Evolutionary conservation across 495 filamentous ascomycete species (phyloP).

Genomic region (Podospora bellae-mahoneyi): DNA sequence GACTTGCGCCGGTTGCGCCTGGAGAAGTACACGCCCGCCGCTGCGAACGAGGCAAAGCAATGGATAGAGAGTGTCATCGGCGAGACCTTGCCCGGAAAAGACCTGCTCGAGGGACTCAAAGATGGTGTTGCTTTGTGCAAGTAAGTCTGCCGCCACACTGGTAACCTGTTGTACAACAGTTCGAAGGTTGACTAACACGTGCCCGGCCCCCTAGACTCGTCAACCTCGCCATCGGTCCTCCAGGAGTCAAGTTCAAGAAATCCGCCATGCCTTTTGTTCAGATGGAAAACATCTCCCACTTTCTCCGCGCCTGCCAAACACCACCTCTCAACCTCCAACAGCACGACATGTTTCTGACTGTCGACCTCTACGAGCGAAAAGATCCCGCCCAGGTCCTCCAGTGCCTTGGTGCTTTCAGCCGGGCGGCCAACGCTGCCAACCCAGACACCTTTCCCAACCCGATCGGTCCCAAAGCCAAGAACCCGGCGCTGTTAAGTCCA

Average conservation of each 20-base stretch:
- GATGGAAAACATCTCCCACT: slow-evolving; percentile 99
- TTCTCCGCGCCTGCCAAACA: slow-evolving; percentile 79
- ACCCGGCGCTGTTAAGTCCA: slow-evolving; percentile 60
- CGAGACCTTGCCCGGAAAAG: slow-evolving; percentile 63
- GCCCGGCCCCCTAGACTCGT: slow-evolving; percentile 59
- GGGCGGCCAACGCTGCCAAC: slow-evolving; percentile 73
- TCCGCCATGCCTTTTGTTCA: slow-evolving; percentile 96
- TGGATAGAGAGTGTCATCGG: slow-evolving; percentile 88
- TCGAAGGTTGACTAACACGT: slow-evolving; percentile 23
- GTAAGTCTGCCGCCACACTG: slow-evolving; percentile 48
- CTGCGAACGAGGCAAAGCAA: slow-evolving; percentile 75
- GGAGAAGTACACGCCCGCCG: slow-evolving; percentile 89
- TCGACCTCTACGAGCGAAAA: slow-evolving; percentile 94
- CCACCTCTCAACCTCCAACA: slow-evolving; percentile 82
- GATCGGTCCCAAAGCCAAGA: slow-evolving; percentile 63
- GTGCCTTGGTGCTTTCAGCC: slow-evolving; percentile 87
- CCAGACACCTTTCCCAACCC: slow-evolving; percentile 67
- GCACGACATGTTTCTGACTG: slow-evolving; percentile 95
- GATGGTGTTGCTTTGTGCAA: slow-evolving; percentile 91
- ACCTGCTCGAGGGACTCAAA: slow-evolving; percentile 81
- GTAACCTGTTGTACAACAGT: neutral
- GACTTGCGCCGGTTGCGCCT: slow-evolving; percentile 92
- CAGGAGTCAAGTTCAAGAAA: slow-evolving; percentile 73
- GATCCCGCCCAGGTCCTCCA: slow-evolving; percentile 96
- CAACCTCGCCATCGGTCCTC: slow-evolving; percentile 73